Evolutionary conservation across 2,329 filamentous ascomycete genomes (phyloP), one percentile per base, ranked within the genome.

Genomic region (Paecilomyces sp.): DNA sequence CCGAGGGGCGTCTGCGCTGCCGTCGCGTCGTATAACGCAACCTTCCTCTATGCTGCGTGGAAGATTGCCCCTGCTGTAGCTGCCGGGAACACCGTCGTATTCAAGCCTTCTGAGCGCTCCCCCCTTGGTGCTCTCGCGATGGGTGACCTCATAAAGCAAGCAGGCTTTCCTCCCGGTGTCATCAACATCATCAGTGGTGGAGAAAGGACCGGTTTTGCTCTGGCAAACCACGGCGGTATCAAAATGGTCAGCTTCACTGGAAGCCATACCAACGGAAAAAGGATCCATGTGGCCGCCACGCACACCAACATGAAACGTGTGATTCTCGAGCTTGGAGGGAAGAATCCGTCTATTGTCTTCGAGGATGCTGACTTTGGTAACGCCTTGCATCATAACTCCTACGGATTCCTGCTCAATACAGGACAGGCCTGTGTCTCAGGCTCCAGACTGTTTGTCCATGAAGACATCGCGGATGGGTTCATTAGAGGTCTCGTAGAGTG

Each of bases 241-340:
- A 67, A 70, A 47, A 76, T 77, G 57, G 66, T 79, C 7, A 71
- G 70, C 5, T 79, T 79, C 66, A 79, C 77, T 0, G 77, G 77
- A 13, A 72, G 68, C 28, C 74, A 73, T 24, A 63, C 34, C 61
- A 76, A 51, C 57, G 77, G 70, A 5, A 76, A 75, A 60, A 72
- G 73, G 51, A 75, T 79, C 55, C 72, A 76, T 58, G 69, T 74
- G 55, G 72, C 74, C 60, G 75, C 76, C 3, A 72, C 75, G 2
- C 72, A 74, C 25, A 74, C 68, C 1, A 78, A 79, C 57, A 65
- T 79, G 6, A 79, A 79, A 67, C 68, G 72, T 22, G 73, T 79
- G 3, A 77, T 74, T 0, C 72, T 79, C 12, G 77, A 79, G 61
- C 69, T 78, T 1, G 77, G 77, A 18, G 78, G 78, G 15, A 80